Base-by-base conservation (phyloP, 805 yeast genomes). In the Naumovozyma castellii region DNA sequence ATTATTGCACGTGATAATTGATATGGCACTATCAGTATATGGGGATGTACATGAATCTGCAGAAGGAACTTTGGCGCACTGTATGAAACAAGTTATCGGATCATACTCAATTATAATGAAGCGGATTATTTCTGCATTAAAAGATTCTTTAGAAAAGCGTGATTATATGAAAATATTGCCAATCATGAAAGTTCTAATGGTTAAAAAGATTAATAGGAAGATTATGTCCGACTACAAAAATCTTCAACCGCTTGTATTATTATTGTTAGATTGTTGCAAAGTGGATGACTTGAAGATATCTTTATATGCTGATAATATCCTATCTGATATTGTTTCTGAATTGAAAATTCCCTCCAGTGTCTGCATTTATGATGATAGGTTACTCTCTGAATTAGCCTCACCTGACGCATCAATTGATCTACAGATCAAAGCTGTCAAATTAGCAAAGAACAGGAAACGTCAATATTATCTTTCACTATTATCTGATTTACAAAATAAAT, bases 31-130 rank as follows among this genome's bases (percentile, higher is more conserved):
- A 6, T 84, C 95, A 0, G 67, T 80, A 0, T 90, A 84, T 53
- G 65, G 79, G 0, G 77, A 77, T 3, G 74, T 84, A n/a, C 72
- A 86, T 1, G 65, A 69, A 8, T 73, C 80, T 16, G 94, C 95
- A 0, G 85, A 82, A 40, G 59, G 72, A 0, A 73, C 82, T 2
- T 61, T 92, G 41, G 71, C 76, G 2, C 78, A 80, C 20, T 76
- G 84, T 1, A 73, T 84, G 70, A 80, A 77, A 49, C 75, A 82
- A 42, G 64, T 90, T 3, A 69, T 78, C 46, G 84, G 84, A 0
- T 72, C 86, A 0, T 78, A 82, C 43, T 67, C 72, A 15, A 55
- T 71, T 2, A 71, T 85, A 29, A 62, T 84, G 2, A 48, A 35
- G 17, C 44, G 44, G 16, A 35, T 52, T 2, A 60, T 86, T 18